phyloP scores from a whole-genome alignment of 2,329 filamentous ascomycete species.

The Aureobasidium leucospermi region DNA sequence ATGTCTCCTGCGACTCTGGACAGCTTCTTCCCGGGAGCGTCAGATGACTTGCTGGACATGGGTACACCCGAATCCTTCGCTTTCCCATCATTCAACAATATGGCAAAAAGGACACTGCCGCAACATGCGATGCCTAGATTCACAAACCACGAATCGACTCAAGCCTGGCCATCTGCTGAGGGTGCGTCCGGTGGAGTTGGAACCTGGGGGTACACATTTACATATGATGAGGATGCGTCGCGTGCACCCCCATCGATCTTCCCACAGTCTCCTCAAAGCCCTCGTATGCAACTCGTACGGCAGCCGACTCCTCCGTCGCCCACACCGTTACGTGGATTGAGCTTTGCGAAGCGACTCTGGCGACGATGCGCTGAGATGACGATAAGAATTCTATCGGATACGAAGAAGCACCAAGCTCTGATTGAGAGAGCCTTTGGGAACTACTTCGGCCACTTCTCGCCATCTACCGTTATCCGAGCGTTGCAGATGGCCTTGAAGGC shows the following conservation, averaged over 20 bases:
- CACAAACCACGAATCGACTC: not conserved
- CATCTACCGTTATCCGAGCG: not conserved
- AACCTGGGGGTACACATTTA: not conserved
- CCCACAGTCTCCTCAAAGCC: not conserved
- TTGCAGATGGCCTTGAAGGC: not conserved
- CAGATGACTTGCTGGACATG: not conserved
- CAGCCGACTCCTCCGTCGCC: not conserved
- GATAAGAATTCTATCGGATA: not conserved
- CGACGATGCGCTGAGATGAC: constrained; percentile 4
- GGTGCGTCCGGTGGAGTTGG: no score
- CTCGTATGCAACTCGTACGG: not conserved
- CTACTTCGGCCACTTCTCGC: not conserved
- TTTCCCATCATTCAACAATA: not conserved
- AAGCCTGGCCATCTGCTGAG: not conserved
- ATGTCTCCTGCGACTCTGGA: not conserved
- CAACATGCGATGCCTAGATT: not conserved
- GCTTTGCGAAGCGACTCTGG: constrained; percentile 1
- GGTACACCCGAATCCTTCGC: not conserved
- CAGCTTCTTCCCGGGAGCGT: not conserved
- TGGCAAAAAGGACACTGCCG: not conserved
- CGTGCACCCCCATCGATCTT: not conserved
- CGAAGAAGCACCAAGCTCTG: not conserved
- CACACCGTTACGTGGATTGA: not conserved
- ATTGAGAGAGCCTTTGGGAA: not conserved
- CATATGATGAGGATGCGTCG: not conserved